These are phyloP conservation scores for Termitomyces sp. DNA, from an alignment of 768 basidiomycete species.

Conservation along the genomic window DNA sequence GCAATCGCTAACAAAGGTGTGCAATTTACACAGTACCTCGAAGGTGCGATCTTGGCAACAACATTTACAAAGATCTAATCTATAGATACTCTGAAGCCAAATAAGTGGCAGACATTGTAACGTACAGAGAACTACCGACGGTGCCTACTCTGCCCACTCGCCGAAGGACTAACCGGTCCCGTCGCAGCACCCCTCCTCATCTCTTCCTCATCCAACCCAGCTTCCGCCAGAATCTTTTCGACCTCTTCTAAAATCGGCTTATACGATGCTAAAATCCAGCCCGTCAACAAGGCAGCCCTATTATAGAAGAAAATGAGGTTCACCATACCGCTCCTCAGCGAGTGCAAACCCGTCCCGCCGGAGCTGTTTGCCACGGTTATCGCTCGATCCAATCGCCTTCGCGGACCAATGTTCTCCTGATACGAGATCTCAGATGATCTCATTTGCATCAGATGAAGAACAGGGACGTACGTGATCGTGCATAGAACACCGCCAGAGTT, in stretches of 20 bases:
- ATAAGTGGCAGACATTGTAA: neutral
- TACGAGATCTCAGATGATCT: neutral
- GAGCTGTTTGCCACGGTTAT: slow-evolving; percentile 71
- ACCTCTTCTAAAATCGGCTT: slow-evolving; percentile 80
- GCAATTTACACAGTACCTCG: too few species aligned
- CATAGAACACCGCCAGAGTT: slow-evolving; percentile 77
- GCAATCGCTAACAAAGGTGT: too few species aligned
- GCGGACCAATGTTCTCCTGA: slow-evolving; percentile 80
- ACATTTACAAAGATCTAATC: too few species aligned
- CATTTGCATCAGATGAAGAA: neutral
- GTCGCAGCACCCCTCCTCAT: slow-evolving; percentile 55
- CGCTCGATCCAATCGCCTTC: slow-evolving; percentile 54
- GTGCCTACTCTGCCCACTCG: slow-evolving; percentile 46
- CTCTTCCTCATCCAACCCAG: slow-evolving; percentile 81
- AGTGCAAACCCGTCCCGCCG: slow-evolving; percentile 73
- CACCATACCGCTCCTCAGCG: slow-evolving; percentile 70
- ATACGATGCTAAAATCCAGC: slow-evolving; percentile 50
- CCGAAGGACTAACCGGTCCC: slow-evolving; percentile 22
- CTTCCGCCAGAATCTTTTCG: slow-evolving; percentile 76
- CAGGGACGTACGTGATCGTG: slow-evolving; percentile 58
- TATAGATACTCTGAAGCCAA: too few species aligned
- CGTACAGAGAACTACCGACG: slow-evolving; percentile 18
- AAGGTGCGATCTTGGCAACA: too few species aligned
- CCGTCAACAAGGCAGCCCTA: neutral
- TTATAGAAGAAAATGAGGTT: slow-evolving; percentile 13